phyloP scores from a whole-genome alignment of 768 basidiomycete species.

The Suillus brevipes region DNA sequence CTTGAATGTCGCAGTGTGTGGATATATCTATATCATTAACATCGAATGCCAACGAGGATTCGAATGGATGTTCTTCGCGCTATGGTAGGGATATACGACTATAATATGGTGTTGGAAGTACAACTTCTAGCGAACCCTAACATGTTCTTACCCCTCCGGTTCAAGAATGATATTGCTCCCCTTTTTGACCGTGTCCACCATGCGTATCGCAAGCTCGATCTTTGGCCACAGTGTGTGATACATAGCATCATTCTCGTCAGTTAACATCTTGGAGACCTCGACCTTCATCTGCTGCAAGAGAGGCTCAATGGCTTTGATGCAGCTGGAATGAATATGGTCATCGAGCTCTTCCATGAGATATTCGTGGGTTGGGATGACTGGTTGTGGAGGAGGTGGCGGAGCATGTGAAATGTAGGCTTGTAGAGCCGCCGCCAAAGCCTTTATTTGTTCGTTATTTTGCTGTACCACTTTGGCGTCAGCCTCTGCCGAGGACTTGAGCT shows the following conservation, averaged over 20 bases:
- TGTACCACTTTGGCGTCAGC: slow-evolving; percentile 19
- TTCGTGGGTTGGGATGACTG: slow-evolving; percentile 27
- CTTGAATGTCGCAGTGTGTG: slow-evolving; percentile 16
- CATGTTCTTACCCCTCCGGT: not conserved
- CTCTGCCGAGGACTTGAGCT: slow-evolving; percentile 16
- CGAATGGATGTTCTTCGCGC: not conserved
- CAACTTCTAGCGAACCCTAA: not conserved
- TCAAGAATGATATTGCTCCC: not conserved
- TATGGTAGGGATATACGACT: not conserved
- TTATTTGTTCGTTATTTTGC: slow-evolving; percentile 22
- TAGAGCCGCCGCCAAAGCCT: slow-evolving; percentile 32
- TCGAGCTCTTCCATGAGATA: slow-evolving; percentile 32
- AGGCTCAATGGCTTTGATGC: slow-evolving; percentile 25
- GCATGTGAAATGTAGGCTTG: slow-evolving; percentile 34
- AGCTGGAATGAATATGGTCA: slow-evolving; percentile 24
- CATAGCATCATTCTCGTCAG: slow-evolving; percentile 23
- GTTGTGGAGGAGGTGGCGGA: slow-evolving; percentile 13
- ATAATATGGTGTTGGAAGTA: not conserved
- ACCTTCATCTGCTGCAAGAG: slow-evolving; percentile 22
- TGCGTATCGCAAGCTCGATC: slow-evolving; percentile 26
- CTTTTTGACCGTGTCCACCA: slow-evolving; percentile 32
- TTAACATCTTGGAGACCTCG: slow-evolving; percentile 25
- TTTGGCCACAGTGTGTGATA: slow-evolving; percentile 28
- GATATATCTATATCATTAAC: slow-evolving; percentile 14
- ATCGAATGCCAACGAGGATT: not conserved